Evolutionary conservation across 1,139 yeast species (phyloP), one percentile per base, ranked within the genome.

Genomic region (Suhomyces panamericanus): DNA sequence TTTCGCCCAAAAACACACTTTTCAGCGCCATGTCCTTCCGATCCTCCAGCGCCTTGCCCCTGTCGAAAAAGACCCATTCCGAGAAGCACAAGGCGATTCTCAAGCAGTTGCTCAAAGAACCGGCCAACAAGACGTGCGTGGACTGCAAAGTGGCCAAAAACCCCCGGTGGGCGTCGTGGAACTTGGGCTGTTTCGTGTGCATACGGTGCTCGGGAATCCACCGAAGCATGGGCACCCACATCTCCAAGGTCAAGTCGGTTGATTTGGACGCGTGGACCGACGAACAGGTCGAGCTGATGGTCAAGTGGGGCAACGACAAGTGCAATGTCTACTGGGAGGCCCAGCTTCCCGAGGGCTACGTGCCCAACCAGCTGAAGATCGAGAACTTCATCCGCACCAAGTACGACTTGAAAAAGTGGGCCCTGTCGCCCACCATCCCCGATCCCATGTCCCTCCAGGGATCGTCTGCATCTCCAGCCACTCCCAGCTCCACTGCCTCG

Each of bases 131-230:
- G 60, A 67, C 70, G 41, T 93, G 99, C 66, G 96, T 93, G 2
- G 99, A 93, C 64, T 93, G 99, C 67, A 93, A 93, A 64, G 77
- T 83, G 0, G 78, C 93, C 14, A 80, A 86, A 35, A 96, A 91
- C 65, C 99, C 99, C 13, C 75, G 99, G 44, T 93, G 99, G 99
- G 96, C 98, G 10, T 85, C 95, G 17, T 93, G 98, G 97, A 89
- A 85, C 56, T 67, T 93, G 48, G 99, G 99, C 27, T 81, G 95
- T 49, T 91, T 93, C 59, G 78, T 93, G 37, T 93, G 99, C 66
- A 93, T 93, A 49, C 59, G 80, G 50, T 93, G 99, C 67, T 90
- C 97, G 1, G 99, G 99, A 3, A 86, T 91, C 52, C 99, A 93
- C 63, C 77, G 98, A 62, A 81, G 95, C 46, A 83, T 93, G 85